A percentile compares a stretch with the other conserved stretches of the same genome.
Conservation (phyloP, 2,329 filamentous ascomycete genomes). For the Colletotrichum chlorophyti region DNA sequence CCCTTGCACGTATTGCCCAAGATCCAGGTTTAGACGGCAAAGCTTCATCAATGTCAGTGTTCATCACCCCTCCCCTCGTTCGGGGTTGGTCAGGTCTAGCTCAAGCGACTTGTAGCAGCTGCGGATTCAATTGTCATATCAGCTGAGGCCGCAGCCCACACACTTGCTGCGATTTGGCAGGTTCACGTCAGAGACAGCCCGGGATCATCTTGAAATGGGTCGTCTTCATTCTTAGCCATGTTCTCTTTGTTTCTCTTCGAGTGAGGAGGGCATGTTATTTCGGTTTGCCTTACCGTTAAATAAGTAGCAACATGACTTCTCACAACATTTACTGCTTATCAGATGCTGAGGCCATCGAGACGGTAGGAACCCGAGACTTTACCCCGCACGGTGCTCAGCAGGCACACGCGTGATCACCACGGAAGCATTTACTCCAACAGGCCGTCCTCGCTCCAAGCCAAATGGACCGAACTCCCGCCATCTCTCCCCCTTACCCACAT, state of each 20-base stretch:
- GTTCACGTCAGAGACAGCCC: constrained; percentile 7
- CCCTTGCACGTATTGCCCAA: background rate
- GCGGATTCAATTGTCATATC: constrained; percentile 6
- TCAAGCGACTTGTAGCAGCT: constrained; percentile 14
- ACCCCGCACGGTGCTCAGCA: constrained; percentile 5
- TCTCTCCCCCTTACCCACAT: constrained; percentile 4
- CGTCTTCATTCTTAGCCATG: constrained; percentile 3
- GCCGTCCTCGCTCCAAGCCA: background rate
- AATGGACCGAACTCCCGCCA: constrained; percentile 9
- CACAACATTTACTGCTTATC: background rate
- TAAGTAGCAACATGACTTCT: too few relatives aligned
- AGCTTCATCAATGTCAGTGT: background rate
- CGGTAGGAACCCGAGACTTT: background rate
- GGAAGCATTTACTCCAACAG: background rate
- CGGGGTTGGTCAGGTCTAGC: constrained; percentile 11
- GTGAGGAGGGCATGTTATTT: background rate
- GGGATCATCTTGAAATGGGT: too few relatives aligned
- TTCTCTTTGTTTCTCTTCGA: background rate
- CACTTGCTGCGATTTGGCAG: constrained; percentile 16
- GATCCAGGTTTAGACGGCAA: too few relatives aligned
- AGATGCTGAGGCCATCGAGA: background rate
- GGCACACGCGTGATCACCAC: background rate
- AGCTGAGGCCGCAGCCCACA: constrained; percentile 8
- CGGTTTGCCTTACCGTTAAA: constrained; percentile 6
- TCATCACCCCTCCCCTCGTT: background rate